Evolutionary conservation across 352 stramenopile species (phyloP), one percentile per base, ranked within the genome.

Genomic region (Pythium utonaiense): DNA sequence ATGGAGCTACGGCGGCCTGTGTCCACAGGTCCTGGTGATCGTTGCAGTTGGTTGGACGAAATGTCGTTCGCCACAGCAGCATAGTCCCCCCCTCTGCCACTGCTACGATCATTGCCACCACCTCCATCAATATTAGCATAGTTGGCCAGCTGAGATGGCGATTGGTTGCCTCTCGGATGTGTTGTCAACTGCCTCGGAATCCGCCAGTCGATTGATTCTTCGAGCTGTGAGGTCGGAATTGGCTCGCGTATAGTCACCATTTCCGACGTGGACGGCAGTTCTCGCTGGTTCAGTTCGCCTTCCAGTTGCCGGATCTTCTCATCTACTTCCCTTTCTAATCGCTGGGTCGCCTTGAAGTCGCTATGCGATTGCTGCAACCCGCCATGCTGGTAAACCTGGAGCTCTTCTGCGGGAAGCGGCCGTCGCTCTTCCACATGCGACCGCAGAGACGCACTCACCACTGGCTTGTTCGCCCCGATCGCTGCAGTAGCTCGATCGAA

Each of bases 261-360:
- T 58, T 77, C 69, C 1, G 71, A 80, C 6, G 69, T 80, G n/a
- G 71, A 77, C 8, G 71, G 71, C 1, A 80, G 65, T 24, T 78
- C 71, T 6, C 31, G 38, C n/a, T 55, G 21, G 24, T 30, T 28
- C 49, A 52, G 8, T 12, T 53, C 24, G 1, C 57, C 47, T n/a
- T 50, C 40, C 8, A 24, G n/a, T 14, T 9, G 40, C 19, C 12
- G 6, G 6, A 27, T 27, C 40, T 47, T 47, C 6, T 27, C 6
- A 25, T 17, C 40, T 8, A 25, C 17, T 47, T 47, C 40, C 3
- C 6, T 21, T 14, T 25, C 40, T 8, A 27, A 21, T 4, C 13
- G 8, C 27, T 19, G 9, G 12, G 19, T 21, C n/a, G 17, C n/a
- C 40, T 27, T 4, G 21, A 21, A 27, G 40, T 25, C 27, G 6